A percentile compares a stretch with the other conserved stretches of the same genome.
These are phyloP conservation scores for Tylopilus felleus DNA, from an alignment of 768 basidiomycete species.

Conservation along the genomic window DNA sequence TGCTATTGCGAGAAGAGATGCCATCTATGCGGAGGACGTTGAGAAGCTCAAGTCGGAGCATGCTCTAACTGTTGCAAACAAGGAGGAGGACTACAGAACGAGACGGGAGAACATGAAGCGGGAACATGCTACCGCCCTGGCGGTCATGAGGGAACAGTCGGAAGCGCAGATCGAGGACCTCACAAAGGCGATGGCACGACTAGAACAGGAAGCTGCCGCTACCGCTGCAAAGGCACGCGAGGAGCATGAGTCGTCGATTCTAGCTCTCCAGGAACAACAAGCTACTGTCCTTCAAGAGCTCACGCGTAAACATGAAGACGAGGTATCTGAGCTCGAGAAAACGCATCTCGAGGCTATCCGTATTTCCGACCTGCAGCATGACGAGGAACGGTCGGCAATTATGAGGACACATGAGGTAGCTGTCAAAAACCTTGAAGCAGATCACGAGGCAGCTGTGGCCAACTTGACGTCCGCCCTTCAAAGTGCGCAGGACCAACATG, in stretches of 20 bases:
- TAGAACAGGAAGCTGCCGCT: slow-evolving; percentile 43
- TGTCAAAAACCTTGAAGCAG: slow-evolving; percentile 37
- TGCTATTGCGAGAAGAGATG: slow-evolving; percentile 64
- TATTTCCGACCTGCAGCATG: slow-evolving; percentile 27
- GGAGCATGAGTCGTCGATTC: slow-evolving; percentile 49
- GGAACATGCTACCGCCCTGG: slow-evolving; percentile 35
- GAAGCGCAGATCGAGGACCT: slow-evolving; percentile 55
- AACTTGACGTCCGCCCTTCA: slow-evolving; percentile 40
- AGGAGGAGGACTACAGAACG: slow-evolving; percentile 56
- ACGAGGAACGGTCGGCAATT: slow-evolving; percentile 36
- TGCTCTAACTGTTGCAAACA: slow-evolving; percentile 45
- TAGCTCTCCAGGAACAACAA: slow-evolving; percentile 53
- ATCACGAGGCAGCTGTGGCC: slow-evolving; percentile 47
- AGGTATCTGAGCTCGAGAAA: slow-evolving; percentile 46
- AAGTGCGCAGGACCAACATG: slow-evolving; percentile 35
- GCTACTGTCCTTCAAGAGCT: slow-evolving; percentile 51
- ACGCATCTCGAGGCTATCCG: slow-evolving; percentile 44
- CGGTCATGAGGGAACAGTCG: slow-evolving; percentile 31
- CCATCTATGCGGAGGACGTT: slow-evolving; percentile 59
- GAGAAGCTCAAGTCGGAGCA: slow-evolving; percentile 67
- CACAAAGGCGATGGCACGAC: slow-evolving; percentile 52
- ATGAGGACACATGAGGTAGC: slow-evolving; percentile 43
- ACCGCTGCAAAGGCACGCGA: slow-evolving; percentile 37
- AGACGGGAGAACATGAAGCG: slow-evolving; percentile 31
- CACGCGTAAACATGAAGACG: slow-evolving; percentile 53